Percentiles rank a stretch among this genome's conserved stretches.
Conservation (phyloP, 1,284 basidiomycete genomes). For the Cryptococcus sp. region DNA sequence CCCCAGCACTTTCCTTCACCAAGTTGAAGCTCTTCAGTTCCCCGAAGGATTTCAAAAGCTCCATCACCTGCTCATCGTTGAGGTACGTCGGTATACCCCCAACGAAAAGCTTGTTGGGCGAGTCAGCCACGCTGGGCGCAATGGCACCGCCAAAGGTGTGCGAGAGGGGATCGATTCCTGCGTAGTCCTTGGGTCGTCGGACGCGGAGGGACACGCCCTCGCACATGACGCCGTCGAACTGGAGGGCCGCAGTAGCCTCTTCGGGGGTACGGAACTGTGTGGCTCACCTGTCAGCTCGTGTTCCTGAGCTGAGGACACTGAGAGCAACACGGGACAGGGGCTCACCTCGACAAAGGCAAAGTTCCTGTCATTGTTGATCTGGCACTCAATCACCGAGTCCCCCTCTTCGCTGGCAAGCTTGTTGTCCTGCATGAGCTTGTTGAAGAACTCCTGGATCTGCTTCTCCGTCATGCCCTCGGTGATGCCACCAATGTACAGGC, state of each 20-base stretch:
- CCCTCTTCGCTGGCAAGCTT: constrained; percentile 76
- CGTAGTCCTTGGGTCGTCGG: constrained; percentile 94
- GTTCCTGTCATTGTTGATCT: constrained; percentile 96
- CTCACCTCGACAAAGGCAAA: constrained; percentile 93
- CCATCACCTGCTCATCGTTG: constrained; percentile 96
- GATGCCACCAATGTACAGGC: constrained; percentile 93
- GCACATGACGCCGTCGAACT: constrained; percentile 95
- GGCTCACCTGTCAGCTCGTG: background rate
- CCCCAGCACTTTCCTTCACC: constrained; percentile 80
- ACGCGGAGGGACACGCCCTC: constrained; percentile 89
- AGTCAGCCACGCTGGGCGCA: constrained; percentile 94
- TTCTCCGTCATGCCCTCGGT: constrained; percentile 87
- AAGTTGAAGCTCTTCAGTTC: constrained; percentile 97
- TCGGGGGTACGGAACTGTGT: constrained; percentile 89
- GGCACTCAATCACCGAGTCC: constrained; percentile 85
- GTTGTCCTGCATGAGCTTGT: constrained; percentile 90
- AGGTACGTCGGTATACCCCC: constrained; percentile 93
- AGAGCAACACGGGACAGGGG: background rate
- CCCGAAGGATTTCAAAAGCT: constrained; percentile 93
- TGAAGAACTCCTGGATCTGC: constrained; percentile 88
- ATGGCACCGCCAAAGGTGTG: constrained; percentile 87
- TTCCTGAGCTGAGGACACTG: background rate
- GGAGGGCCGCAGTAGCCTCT: constrained; percentile 93
- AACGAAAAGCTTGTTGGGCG: constrained; percentile 96
- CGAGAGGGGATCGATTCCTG: constrained; percentile 51